Conservation (phyloP, 208 protist genomes). For the Trypanosoma melophagium region DNA sequence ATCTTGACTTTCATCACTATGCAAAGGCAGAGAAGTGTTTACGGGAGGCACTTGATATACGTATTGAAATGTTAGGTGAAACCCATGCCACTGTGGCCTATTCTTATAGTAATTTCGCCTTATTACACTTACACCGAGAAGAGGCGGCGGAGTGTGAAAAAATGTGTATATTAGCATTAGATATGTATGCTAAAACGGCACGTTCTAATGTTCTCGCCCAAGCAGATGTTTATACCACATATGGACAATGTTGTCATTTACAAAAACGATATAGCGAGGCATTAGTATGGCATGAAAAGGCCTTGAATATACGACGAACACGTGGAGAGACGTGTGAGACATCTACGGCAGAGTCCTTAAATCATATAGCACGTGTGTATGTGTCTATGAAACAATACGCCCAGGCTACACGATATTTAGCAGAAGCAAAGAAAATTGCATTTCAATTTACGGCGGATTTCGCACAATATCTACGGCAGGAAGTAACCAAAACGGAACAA, state of each 20-base stretch:
- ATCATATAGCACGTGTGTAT: constrained; percentile 82
- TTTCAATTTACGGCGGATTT: constrained; percentile 66
- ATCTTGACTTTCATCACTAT: constrained; percentile 87
- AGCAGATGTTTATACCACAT: constrained; percentile 83
- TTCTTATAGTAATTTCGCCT: constrained; percentile 87
- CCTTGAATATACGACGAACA: constrained; percentile 83
- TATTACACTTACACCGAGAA: constrained; percentile 77
- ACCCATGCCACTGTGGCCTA: constrained; percentile 89
- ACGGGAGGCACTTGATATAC: constrained; percentile 83
- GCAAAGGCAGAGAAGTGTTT: constrained; percentile 88
- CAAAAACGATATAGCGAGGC: constrained; percentile 57
- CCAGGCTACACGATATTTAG: constrained; percentile 54
- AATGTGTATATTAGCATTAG: constrained; percentile 67
- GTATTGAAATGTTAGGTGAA: constrained; percentile 86
- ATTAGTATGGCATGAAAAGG: constrained; percentile 78
- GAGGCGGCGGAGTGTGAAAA: constrained; percentile 74
- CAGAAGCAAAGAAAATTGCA: constrained; percentile 79
- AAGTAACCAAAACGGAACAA: constrained; percentile 80
- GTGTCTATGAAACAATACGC: constrained; percentile 66
- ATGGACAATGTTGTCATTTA: constrained; percentile 74
- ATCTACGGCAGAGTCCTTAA: constrained; percentile 82
- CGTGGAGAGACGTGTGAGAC: constrained; percentile 75
- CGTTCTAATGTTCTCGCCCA: constrained; percentile 81
- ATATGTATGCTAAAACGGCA: constrained; percentile 89
- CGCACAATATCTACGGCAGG: constrained; percentile 64